A percentile compares a stretch with the other conserved stretches of the same genome.
These are phyloP conservation scores for Byssochlamys sp. DNA, from an alignment of 2,329 filamentous ascomycete genomes.

Conservation along the genomic window DNA sequence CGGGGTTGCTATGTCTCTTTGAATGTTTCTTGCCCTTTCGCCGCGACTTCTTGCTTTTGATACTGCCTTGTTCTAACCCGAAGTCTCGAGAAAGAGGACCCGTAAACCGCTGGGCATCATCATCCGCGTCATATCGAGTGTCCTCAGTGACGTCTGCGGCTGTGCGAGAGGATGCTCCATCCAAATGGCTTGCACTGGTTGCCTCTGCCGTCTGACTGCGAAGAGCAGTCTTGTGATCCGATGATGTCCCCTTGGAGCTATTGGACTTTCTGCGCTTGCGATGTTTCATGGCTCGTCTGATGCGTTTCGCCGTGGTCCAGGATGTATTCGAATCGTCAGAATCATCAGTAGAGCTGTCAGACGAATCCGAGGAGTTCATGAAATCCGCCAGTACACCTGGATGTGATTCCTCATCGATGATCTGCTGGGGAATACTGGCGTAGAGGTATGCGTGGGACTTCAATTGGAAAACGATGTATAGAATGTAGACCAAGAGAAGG, in stretches of 20 bases:
- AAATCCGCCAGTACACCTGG: constrained; percentile 76
- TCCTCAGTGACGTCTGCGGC: constrained; percentile 17
- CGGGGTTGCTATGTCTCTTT: neutral
- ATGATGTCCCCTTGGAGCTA: constrained; percentile 47
- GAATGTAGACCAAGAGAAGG: constrained; percentile 66
- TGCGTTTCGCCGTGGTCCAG: constrained; percentile 62
- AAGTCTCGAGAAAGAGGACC: constrained; percentile 22
- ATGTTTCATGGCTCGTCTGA: constrained; percentile 64
- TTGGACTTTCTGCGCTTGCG: constrained; percentile 66
- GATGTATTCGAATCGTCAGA: constrained; percentile 60
- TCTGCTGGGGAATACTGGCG: constrained; percentile 80
- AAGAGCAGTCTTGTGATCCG: constrained; percentile 11
- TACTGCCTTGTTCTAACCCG: constrained; percentile 10
- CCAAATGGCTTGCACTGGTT: neutral
- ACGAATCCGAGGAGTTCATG: constrained; percentile 57
- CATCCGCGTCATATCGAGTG: constrained; percentile 18
- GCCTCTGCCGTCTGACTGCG: constrained; percentile 4
- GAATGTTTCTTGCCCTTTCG: constrained; percentile 1
- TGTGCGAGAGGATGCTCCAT: constrained; percentile 5
- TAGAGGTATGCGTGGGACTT: constrained; percentile 90
- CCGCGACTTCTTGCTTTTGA: constrained; percentile 8
- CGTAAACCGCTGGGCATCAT: constrained; percentile 11
- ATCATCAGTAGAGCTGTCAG: constrained; percentile 50
- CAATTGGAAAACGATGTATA: constrained; percentile 82
- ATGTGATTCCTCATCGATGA: constrained; percentile 82